These are phyloP conservation scores for Suillus lakei DNA, from an alignment of 768 basidiomycete species.

Conservation along the genomic window DNA sequence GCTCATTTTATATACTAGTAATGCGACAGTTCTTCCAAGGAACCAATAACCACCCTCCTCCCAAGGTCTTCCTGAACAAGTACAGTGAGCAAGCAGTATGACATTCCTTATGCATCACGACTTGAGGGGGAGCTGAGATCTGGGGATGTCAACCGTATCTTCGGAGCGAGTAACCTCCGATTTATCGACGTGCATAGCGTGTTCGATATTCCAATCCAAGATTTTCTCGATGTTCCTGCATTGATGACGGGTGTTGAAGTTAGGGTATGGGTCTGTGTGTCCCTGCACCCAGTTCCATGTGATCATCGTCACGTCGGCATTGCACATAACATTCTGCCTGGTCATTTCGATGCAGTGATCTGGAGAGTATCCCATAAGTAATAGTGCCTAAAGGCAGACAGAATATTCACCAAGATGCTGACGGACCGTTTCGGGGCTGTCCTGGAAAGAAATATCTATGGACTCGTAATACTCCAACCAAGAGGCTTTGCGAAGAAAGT, in stretches of 20 bases:
- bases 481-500: conserved; percentile 18
- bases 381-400: background rate
- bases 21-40: too few species aligned
- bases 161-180: background rate
- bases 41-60: too few species aligned
- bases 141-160: too few species aligned
- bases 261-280: background rate
- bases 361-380: background rate
- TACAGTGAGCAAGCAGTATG: too few species aligned
- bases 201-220: background rate
- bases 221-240: conserved; percentile 4
- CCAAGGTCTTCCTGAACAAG: too few species aligned
- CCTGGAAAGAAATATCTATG: conserved; percentile 10
- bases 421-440: background rate
- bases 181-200: background rate
- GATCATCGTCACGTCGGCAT: conserved; percentile 16
- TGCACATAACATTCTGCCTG: conserved; percentile 18
- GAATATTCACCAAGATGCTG: conserved; percentile 10
- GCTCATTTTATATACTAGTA: too few species aligned
- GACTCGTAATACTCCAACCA: conserved; percentile 14
- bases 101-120: too few species aligned
- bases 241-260: conserved; percentile 11
- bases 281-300: conserved; percentile 17
- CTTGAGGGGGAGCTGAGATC: too few species aligned
- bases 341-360: conserved; percentile 16